These are phyloP conservation scores for Suhomyces faveliae DNA, from an alignment of 805 yeast genomes.

Conservation along the genomic window DNA sequence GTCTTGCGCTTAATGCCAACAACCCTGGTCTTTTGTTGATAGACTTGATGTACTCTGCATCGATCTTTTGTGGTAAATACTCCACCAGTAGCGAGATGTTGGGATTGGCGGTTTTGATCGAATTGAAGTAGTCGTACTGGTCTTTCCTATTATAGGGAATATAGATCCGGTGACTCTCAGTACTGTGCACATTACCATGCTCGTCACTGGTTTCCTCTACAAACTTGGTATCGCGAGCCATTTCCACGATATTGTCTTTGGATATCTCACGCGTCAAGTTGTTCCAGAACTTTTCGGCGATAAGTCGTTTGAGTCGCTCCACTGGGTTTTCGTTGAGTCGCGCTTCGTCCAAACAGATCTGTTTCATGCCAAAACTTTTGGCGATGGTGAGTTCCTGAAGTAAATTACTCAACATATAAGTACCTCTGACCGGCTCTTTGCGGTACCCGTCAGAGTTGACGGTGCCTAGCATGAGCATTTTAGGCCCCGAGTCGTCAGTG, in stretches of 20 bases:
- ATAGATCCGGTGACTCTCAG: slow-evolving; percentile 71
- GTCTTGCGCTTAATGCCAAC: slow-evolving; percentile 72
- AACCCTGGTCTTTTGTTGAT: slow-evolving; percentile 83
- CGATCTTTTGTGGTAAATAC: slow-evolving; percentile 69
- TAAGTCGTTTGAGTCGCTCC: slow-evolving; percentile 67
- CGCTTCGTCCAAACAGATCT: slow-evolving; percentile 77
- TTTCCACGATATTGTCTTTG: slow-evolving; percentile 56
- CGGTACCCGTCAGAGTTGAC: slow-evolving; percentile 81
- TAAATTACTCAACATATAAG: slow-evolving; percentile 83
- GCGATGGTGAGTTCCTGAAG: slow-evolving; percentile 89
- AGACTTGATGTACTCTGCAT: slow-evolving; percentile 74
- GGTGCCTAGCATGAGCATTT: slow-evolving; percentile 76
- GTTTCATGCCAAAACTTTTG: slow-evolving; percentile 71
- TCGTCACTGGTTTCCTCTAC: slow-evolving; percentile 44
- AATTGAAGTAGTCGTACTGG: slow-evolving; percentile 65
- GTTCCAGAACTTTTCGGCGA: slow-evolving; percentile 77
- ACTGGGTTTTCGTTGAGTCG: slow-evolving; percentile 88
- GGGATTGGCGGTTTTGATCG: slow-evolving; percentile 55
- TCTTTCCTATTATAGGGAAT: slow-evolving; percentile 68
- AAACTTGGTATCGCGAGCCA: slow-evolving; percentile 80
- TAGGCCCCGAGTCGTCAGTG: slow-evolving; percentile 81
- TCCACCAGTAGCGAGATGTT: slow-evolving; percentile 66
- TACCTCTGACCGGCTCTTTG: slow-evolving; percentile 74
- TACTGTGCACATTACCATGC: slow-evolving; percentile 35
- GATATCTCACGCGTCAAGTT: slow-evolving; percentile 71